Evolutionary conservation across 2,329 filamentous ascomycete genomes (phyloP), one percentile per base, ranked within the genome.

Genomic region (Clarireedia paspali): DNA sequence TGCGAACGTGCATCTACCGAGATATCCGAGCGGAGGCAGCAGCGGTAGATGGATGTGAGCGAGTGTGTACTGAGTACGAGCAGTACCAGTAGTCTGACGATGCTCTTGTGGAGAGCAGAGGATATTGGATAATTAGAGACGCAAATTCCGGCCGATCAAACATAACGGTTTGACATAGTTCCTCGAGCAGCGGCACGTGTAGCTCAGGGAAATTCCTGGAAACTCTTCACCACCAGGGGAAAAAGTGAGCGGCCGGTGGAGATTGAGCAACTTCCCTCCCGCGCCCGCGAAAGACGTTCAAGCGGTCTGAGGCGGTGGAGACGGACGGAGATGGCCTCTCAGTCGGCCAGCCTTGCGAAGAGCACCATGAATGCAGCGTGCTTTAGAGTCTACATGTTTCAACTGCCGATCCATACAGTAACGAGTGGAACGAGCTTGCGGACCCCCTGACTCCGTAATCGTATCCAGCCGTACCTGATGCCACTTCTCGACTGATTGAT

Each of bases 131-230:
- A 34, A 12, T 20, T 20, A 20, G 12, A 34, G 26, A 34, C 7
- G 7, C 30, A 4, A 34, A 34, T 9, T 34, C 14, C 17, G 7
- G 39, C 7, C 3, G 39, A 50, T 50, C 38, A 34, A 26, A 17
- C n/a, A 36, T 27, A 50, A 55, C 53, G 53, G 53, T 26, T 27
- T 44, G 38, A 50, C 53, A 15, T 12, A 34, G 30, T 34, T 34
- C 10, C 30, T 34, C 30, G 10, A 34, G 30, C 30, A 12, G 30
- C 12, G 30, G 42, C 47, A 50, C 53, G 53, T 55, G 53, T 15
- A 27, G 12, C 26, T 55, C 53, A 55, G 44, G 53, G 53, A 20
- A 38, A 27, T 50, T 44, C 52, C 52, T 50, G 42, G 52, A 26
- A 55, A 17, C 12, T 38, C 36, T 44, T 49, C 51, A 30, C 38